Evolutionary conservation across 2,329 filamentous ascomycete genomes (phyloP).

Genomic region (Neodidymelliopsis sp.): DNA sequence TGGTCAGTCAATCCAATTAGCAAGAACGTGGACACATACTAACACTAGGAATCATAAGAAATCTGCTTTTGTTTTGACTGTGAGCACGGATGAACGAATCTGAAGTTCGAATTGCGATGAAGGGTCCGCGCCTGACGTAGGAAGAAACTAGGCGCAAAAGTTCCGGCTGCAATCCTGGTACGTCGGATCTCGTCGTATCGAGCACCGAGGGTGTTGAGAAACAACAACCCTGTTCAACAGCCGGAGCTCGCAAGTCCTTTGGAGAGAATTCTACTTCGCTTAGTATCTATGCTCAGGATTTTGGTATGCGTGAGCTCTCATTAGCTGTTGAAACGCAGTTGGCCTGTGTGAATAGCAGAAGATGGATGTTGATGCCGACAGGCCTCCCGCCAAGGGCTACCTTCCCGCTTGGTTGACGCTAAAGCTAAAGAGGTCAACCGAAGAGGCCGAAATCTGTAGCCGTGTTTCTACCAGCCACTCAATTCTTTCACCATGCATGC

Average conservation of each 20-base stretch:
- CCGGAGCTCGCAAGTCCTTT: background rate
- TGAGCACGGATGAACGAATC: no score
- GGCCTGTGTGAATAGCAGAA: no score
- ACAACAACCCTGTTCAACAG: no score
- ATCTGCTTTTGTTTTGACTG: no score
- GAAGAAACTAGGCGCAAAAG: slow-evolving; percentile 1
- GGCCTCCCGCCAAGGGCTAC: slow-evolving; percentile 7
- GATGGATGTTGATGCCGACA: no score
- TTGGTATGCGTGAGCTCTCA: background rate
- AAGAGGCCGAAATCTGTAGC: slow-evolving; percentile 11
- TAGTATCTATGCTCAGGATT: background rate
- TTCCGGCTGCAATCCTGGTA: slow-evolving; percentile 5
- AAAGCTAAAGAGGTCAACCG: slow-evolving; percentile 1
- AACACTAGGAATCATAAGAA: no score
- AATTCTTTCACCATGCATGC: background rate
- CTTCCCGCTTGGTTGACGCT: background rate
- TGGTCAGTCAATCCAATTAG: background rate
- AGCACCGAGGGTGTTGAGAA: slow-evolving; percentile 3
- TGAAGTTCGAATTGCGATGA: background rate
- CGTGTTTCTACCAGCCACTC: background rate
- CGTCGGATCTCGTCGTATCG: slow-evolving; percentile 12
- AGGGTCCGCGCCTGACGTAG: slow-evolving; percentile 10
- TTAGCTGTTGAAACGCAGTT: no score
- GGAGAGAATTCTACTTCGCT: background rate
- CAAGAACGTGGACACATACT: no score